phyloP scores from a whole-genome alignment of 352 stramenopile species.

The Phytophthora pluvialis region DNA sequence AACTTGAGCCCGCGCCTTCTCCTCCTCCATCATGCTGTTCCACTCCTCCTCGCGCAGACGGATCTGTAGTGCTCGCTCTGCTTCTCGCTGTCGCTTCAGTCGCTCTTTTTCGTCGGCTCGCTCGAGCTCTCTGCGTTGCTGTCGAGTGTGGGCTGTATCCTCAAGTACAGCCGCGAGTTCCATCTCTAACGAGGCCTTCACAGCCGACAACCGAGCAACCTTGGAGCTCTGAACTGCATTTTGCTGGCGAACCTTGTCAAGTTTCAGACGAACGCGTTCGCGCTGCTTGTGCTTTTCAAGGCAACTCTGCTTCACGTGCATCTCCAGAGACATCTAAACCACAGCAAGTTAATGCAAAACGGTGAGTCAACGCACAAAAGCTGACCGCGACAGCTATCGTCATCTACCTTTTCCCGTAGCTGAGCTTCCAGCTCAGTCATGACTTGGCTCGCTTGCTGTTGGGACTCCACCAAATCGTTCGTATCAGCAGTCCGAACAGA shows the following conservation, averaged over 20 bases:
- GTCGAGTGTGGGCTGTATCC: conserved; percentile 27
- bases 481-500: conserved; percentile 23
- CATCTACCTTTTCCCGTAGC: conserved; percentile 27
- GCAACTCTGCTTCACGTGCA: conserved; percentile 42
- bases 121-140: conserved; percentile 54
- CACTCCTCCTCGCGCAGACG: conserved; percentile 60
- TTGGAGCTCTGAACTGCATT: conserved; percentile 32
- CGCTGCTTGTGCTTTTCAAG: conserved; percentile 36
- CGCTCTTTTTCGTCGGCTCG: conserved; percentile 50
- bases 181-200: conserved; percentile 42
- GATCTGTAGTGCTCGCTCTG: conserved; percentile 48
- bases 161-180: conserved; percentile 41
- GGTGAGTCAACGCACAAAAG: background rate
- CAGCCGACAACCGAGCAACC: conserved; percentile 30
- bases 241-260: conserved; percentile 22
- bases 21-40: conserved; percentile 53
- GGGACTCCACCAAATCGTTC: conserved; percentile 10
- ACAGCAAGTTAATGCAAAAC: background rate
- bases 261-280: conserved; percentile 32
- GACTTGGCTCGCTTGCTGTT: conserved; percentile 24
- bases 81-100: conserved; percentile 51
- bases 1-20: conserved; percentile 49
- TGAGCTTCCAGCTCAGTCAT: conserved; percentile 28
- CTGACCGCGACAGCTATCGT: background rate
- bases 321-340: conserved; percentile 46